Conservation (phyloP, 805 yeast genomes). For the Metschnikowia baotianmanensis region DNA sequence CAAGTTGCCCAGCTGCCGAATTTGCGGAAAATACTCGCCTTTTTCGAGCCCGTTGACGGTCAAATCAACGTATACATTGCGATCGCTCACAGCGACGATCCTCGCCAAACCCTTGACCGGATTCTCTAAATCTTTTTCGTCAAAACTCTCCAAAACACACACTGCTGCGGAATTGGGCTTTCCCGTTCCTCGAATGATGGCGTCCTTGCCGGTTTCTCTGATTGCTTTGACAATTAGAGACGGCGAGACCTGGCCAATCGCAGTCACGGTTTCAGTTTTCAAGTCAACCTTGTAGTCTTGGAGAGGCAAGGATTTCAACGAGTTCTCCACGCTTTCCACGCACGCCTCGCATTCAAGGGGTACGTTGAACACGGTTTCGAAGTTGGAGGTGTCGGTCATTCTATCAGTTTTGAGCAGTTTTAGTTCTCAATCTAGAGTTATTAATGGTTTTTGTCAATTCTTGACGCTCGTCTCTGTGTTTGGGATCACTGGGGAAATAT, state of each 20-base stretch:
- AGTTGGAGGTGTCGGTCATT: too few relatives aligned
- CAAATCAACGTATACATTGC: slow-evolving; percentile 65
- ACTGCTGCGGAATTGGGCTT: slow-evolving; percentile 87
- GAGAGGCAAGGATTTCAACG: slow-evolving; percentile 55
- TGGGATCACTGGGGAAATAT: too few relatives aligned
- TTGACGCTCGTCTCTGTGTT: too few relatives aligned
- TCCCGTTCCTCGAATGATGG: slow-evolving; percentile 91
- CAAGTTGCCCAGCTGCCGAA: slow-evolving; percentile 72
- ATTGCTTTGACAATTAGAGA: slow-evolving; percentile 66
- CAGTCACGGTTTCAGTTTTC: slow-evolving; percentile 57
- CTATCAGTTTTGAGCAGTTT: too few relatives aligned
- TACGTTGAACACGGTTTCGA: slow-evolving; percentile 78
- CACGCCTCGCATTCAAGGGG: slow-evolving; percentile 80
- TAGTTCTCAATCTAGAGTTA: too few relatives aligned
- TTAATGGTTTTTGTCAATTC: too few relatives aligned
- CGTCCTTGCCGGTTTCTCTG: slow-evolving; percentile 78
- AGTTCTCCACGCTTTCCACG: slow-evolving; percentile 54
- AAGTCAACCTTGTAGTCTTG: slow-evolving; percentile 56
- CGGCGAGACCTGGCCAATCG: slow-evolving; percentile 73
- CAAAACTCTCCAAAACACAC: slow-evolving; percentile 77
- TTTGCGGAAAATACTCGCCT: slow-evolving; percentile 67
- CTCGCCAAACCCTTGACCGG: slow-evolving; percentile 88
- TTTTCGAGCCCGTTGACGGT: slow-evolving; percentile 69
- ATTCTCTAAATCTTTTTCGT: slow-evolving; percentile 39
- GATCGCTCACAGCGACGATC: slow-evolving; percentile 62